A percentile compares a stretch with the other conserved stretches of the same genome.
Evolutionary conservation across 2,329 filamentous ascomycete species (phyloP).

Genomic region (Coniochaeta sp.): DNA sequence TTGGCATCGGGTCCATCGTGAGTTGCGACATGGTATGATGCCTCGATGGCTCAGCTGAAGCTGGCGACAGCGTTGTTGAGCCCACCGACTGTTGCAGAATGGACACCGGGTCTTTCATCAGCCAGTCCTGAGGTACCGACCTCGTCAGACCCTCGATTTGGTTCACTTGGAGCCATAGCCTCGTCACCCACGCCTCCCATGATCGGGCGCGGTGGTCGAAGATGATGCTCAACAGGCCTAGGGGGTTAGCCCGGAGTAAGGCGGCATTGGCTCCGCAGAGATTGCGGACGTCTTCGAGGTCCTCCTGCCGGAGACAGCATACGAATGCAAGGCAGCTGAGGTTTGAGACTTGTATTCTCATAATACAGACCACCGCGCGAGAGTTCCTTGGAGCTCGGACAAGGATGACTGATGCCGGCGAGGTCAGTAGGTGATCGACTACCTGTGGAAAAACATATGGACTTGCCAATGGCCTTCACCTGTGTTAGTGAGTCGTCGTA

Average conservation of each 20-base stretch:
- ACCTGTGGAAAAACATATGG: not conserved
- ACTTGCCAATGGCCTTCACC: not conserved
- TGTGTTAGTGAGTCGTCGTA: not conserved
- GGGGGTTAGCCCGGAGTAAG: not conserved
- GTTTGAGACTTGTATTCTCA: not conserved
- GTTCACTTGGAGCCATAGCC: not conserved
- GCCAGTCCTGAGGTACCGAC: not conserved
- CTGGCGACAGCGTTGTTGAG: no score
- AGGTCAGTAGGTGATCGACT: not conserved
- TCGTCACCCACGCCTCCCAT: not conserved
- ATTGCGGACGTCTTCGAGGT: not conserved
- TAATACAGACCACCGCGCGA: not conserved
- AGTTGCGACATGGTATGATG: no score
- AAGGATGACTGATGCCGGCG: not conserved
- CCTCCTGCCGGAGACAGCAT: not conserved
- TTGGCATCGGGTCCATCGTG: not conserved
- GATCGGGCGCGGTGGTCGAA: not conserved
- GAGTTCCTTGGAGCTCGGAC: not conserved
- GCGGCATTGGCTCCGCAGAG: not conserved
- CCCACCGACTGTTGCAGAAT: not conserved
- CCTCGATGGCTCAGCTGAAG: no score
- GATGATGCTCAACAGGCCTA: not conserved
- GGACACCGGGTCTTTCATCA: not conserved
- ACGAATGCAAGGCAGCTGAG: conserved; percentile 1
- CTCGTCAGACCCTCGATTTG: not conserved